These are phyloP conservation scores for Malbranchea cinnamomea DNA, from an alignment of 2,329 filamentous ascomycete species.

Conservation along the genomic window DNA sequence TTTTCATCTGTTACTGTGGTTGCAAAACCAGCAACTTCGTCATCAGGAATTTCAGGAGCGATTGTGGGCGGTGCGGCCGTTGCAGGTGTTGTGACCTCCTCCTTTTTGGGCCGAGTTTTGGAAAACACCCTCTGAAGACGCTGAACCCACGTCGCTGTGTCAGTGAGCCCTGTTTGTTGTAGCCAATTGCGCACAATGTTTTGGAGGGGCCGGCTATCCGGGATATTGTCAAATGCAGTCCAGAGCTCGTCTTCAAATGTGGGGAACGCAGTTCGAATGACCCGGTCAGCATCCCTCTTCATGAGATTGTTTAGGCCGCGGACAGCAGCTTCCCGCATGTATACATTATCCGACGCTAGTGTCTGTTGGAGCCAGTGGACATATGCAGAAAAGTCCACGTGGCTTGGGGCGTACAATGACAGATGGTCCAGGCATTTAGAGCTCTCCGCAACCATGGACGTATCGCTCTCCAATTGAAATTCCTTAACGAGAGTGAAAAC, in stretches of 20 bases:
- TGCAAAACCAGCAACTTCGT: slow-evolving; percentile 92
- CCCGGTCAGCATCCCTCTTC: slow-evolving; percentile 76
- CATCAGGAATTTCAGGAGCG: slow-evolving; percentile 72
- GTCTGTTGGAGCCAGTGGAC: slow-evolving; percentile 69
- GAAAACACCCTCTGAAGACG: slow-evolving; percentile 79
- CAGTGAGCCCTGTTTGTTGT: slow-evolving; percentile 66
- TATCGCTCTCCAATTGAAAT: slow-evolving; percentile 61
- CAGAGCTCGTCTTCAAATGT: slow-evolving; percentile 85
- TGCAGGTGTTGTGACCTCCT: slow-evolving; percentile 26
- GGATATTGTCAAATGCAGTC: slow-evolving; percentile 67
- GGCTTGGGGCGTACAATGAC: slow-evolving; percentile 75
- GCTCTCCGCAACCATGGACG: slow-evolving; percentile 58
- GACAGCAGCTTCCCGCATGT: slow-evolving; percentile 65
- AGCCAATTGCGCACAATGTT: slow-evolving; percentile 90
- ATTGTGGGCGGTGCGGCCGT: slow-evolving; percentile 28
- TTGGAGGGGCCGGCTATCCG: slow-evolving; percentile 63
- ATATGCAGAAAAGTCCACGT: slow-evolving; percentile 72
- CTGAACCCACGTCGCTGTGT: slow-evolving; percentile 75
- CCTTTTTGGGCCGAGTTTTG: slow-evolving; percentile 59
- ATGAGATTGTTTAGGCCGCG: slow-evolving; percentile 88
- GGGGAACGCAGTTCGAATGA: slow-evolving; percentile 57
- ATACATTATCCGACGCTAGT: slow-evolving; percentile 51
- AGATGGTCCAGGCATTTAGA: slow-evolving; percentile 79
- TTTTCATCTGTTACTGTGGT: slow-evolving; percentile 52
- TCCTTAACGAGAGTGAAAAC: slow-evolving; percentile 75